These are phyloP conservation scores for Candida wancherniae DNA, from an alignment of 805 yeast genomes.

Conservation along the genomic window DNA sequence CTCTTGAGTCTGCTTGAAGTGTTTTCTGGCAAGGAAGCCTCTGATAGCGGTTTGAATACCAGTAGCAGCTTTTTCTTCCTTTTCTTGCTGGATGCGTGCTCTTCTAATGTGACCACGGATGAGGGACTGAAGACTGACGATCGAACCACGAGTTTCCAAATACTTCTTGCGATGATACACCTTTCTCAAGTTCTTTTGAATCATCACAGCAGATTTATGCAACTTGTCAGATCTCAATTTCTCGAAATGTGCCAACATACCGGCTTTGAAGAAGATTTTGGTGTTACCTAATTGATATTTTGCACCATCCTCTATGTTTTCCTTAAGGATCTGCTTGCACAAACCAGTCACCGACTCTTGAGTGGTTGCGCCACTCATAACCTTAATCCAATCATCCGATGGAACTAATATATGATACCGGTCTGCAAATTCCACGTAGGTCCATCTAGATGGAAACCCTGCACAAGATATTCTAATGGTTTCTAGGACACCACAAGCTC, in stretches of 20 bases:
- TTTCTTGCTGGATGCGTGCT: conserved; percentile 47
- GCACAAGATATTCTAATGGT: conserved; percentile 96
- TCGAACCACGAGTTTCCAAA: conserved; percentile 48
- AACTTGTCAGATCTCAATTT: conserved; percentile 77
- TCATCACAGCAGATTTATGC: conserved; percentile 69
- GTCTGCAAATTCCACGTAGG: conserved; percentile 87
- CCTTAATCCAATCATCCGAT: conserved; percentile 62
- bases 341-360: conserved; percentile 56
- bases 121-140: conserved; percentile 54
- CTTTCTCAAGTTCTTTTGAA: conserved; percentile 79
- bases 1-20: conserved; percentile 25
- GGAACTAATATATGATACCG: conserved; percentile 81
- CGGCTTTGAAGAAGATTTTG: conserved; percentile 93
- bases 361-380: conserved; percentile 47
- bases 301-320: conserved; percentile 57
- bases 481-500: conserved; percentile 98
- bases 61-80: conserved; percentile 59
- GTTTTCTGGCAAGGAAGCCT: conserved; percentile 46
- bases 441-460: conserved; percentile 96
- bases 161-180: conserved; percentile 59
- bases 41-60: conserved; percentile 65
- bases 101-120: conserved; percentile 63
- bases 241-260: conserved; percentile 89
- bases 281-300: conserved; percentile 90
- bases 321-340: conserved; percentile 62